phyloP scores from a whole-genome alignment of 495 filamentous ascomycete species.

The Xylaria bambusicola region DNA sequence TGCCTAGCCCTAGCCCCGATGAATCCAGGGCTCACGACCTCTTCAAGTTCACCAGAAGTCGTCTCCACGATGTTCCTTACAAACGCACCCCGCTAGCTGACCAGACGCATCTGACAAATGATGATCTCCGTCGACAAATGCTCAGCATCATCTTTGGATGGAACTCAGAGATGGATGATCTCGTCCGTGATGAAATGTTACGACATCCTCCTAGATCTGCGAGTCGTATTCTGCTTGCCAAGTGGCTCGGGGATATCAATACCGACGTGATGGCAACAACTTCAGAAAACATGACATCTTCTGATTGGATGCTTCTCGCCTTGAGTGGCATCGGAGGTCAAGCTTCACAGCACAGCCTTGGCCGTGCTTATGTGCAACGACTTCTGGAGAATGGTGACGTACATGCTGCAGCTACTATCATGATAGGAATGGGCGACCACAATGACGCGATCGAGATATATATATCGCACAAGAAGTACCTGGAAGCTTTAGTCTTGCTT shows the following conservation, averaged over 20 bases:
- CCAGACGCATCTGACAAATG: constrained; percentile 67
- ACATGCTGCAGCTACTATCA: constrained; percentile 85
- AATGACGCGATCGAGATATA: constrained; percentile 98
- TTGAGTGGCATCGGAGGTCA: constrained; percentile 82
- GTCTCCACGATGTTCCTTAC: constrained; percentile 79
- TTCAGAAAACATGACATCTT: constrained; percentile 79
- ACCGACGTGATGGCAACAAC: constrained; percentile 78
- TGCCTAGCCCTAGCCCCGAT: constrained; percentile 65
- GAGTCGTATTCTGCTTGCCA: constrained; percentile 75
- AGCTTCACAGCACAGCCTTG: constrained; percentile 84
- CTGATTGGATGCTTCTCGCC: constrained; percentile 96
- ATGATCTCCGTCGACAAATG: constrained; percentile 90
- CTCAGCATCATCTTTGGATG: constrained; percentile 93
- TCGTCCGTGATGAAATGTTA: constrained; percentile 85
- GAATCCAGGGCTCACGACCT: constrained; percentile 62
- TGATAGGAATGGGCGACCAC: constrained; percentile 87
- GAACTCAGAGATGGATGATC: constrained; percentile 78
- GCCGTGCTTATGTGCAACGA: constrained; percentile 88
- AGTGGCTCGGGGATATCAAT: constrained; percentile 89
- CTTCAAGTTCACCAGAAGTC: constrained; percentile 67
- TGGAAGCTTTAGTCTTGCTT: constrained; percentile 85
- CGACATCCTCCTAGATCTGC: constrained; percentile 72
- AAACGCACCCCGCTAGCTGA: constrained; percentile 64
- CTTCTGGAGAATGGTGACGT: constrained; percentile 87
- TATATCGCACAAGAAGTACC: constrained; percentile 83